Conservation (phyloP, 306 rosid species). For the Vigna trinervia region DNA sequence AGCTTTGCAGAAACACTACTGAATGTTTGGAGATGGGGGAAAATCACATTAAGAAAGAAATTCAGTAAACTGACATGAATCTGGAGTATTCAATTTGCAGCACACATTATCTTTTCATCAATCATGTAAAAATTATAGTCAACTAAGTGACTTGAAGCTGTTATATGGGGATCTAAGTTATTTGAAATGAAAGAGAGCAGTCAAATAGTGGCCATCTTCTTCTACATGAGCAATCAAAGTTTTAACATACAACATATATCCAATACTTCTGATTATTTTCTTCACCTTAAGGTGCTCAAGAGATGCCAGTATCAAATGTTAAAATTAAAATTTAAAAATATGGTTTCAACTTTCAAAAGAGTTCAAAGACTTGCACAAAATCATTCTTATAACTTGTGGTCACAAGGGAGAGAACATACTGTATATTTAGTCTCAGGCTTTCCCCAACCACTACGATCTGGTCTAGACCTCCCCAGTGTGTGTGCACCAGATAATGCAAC, state of each 20-base stretch:
- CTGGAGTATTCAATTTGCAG: not conserved
- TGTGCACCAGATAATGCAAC: conserved; percentile 98
- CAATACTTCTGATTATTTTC: not conserved
- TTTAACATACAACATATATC: conserved; percentile 18
- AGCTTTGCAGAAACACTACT: not conserved
- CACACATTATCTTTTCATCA: not conserved
- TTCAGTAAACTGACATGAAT: not conserved
- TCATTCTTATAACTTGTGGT: not conserved
- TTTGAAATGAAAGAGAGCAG: conserved; percentile 27
- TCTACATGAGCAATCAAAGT: not conserved
- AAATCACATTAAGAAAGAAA: not conserved
- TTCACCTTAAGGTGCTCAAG: not conserved
- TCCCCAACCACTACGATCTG: conserved; percentile 99
- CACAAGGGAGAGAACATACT: conserved; percentile 55
- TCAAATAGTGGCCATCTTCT: conserved; percentile 21
- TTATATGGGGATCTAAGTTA: conserved; percentile 10
- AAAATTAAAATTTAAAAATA: conserved; percentile 29
- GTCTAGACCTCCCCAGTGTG: conserved; percentile 93
- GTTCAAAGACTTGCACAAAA: conserved; percentile 5
- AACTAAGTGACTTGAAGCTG: conserved; percentile 27
- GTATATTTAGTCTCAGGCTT: conserved; percentile 96
- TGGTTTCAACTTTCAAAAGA: not conserved
- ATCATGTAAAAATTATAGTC: not conserved
- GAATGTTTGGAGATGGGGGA: not conserved
- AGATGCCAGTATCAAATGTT: conserved; percentile 7